Conservation (phyloP, 768 basidiomycete species). For the Tricholoma terreum region DNA sequence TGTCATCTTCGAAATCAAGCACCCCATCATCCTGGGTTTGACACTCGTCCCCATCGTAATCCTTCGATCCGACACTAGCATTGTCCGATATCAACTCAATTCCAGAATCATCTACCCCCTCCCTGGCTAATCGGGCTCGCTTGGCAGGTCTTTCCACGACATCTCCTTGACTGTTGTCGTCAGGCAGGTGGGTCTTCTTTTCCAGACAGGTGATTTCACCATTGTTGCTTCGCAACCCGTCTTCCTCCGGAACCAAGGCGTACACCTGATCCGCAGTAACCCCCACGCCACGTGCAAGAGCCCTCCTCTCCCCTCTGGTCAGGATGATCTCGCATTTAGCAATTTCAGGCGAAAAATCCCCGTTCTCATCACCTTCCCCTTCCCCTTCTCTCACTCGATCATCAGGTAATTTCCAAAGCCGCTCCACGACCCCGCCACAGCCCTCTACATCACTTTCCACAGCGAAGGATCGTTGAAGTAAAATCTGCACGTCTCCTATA, state of each 20-base stretch:
- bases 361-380: background rate
- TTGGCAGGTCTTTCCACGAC: conserved; percentile 8
- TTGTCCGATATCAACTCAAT: conserved; percentile 14
- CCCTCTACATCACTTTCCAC: background rate
- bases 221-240: background rate
- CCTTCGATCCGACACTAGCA: background rate
- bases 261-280: conserved; percentile 1
- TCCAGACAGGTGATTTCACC: background rate
- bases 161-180: background rate
- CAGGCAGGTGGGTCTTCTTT: background rate
- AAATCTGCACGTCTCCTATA: background rate
- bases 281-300: conserved; percentile 8
- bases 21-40: background rate
- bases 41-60: background rate
- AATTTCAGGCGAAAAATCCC: conserved; percentile 10
- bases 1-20: conserved; percentile 2
- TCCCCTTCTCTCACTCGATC: background rate
- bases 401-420: background rate
- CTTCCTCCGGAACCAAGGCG: background rate
- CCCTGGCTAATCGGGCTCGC: conserved; percentile 17
- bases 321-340: conserved; percentile 33
- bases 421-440: conserved; percentile 1
- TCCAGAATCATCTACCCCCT: conserved; percentile 20
- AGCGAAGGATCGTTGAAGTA: background rate
- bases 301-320: conserved; percentile 38